Base-by-base conservation (phyloP, 78 protist species). In the Pirum gemmata region DNA sequence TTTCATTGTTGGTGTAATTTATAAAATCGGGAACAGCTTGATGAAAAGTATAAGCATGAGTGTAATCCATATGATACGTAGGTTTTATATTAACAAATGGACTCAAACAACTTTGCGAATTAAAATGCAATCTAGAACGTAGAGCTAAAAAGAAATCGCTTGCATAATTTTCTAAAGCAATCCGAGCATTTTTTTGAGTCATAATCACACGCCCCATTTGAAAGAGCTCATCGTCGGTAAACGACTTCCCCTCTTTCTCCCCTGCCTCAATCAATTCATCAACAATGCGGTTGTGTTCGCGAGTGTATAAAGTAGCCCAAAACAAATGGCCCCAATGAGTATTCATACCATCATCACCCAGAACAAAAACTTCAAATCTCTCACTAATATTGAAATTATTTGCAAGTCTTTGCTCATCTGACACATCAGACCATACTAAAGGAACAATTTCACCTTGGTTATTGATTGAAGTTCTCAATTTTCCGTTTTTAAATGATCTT, bases 141-240 rank as follows among this genome's bases (percentile, higher is more conserved):
- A n/a, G n/a, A n/a, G n/a, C n/a, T n/a, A 51, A 13, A 51, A 51
- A 5, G 13, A 51, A 13, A 51, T 51, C 67, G 13, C 35, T 25
- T 25, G 80, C 80, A 77, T 25, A 77, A 25, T 77, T 77, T 38
- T 77, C 0, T 25, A 77, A 25, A 21, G 21, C 8, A 25, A 25
- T 25, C 13, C 80, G 80, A 21, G 80, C 80, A 0, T 77, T 13
- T 25, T 25, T 13, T 25, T 13, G 8, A 21, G 80, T 77, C 80
- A 77, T 77, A 25, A 77, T 77, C 13, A 77, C 80, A 25, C 80
- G 13, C 13, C 35, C 80, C 80, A 77, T 77, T 36, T 38, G 80
- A 38, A 77, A 77, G n/a, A 77, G 25, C 13, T 25, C 35, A 36
- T 77, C 80, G 39, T 77, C 80, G 0, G 80, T 77, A 13, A 77